Conservation (phyloP, 2,329 filamentous ascomycete species). For the Aphanocladium album region DNA sequence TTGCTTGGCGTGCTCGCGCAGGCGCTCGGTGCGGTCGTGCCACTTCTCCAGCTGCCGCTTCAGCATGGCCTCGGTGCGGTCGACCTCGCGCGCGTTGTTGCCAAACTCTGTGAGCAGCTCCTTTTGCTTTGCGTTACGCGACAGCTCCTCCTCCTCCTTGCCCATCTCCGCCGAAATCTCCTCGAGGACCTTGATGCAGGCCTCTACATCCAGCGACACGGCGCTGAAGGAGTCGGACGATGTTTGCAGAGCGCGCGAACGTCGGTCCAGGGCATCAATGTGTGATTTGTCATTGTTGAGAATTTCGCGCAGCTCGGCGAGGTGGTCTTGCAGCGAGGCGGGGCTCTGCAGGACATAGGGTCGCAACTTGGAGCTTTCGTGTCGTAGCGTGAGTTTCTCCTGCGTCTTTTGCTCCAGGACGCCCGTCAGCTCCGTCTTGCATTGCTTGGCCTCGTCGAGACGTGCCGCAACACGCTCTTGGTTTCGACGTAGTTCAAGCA, state of each 20-base stretch:
- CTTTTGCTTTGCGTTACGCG: slow-evolving; percentile 71
- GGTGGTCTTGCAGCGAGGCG: slow-evolving; percentile 70
- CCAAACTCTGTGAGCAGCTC: slow-evolving; percentile 84
- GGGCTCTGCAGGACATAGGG: slow-evolving; percentile 92
- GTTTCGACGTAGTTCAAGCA: slow-evolving; percentile 73
- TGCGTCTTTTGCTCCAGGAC: slow-evolving; percentile 68
- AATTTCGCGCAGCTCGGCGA: slow-evolving; percentile 76
- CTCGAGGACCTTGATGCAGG: slow-evolving; percentile 82
- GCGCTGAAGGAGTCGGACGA: slow-evolving; percentile 85
- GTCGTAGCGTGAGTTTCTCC: slow-evolving; percentile 63
- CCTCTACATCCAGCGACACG: slow-evolving; percentile 77
- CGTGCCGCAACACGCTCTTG: slow-evolving; percentile 81
- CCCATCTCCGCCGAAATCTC: slow-evolving; percentile 79
- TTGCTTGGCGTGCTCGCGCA: slow-evolving; percentile 72
- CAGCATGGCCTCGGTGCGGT: slow-evolving; percentile 78
- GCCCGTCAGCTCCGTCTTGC: slow-evolving; percentile 70
- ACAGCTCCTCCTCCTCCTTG: slow-evolving; percentile 87
- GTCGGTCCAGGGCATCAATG: slow-evolving; percentile 81
- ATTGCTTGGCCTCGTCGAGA: slow-evolving; percentile 75
- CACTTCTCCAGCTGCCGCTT: slow-evolving; percentile 80
- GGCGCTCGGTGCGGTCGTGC: slow-evolving; percentile 78
- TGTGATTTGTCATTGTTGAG: slow-evolving; percentile 74
- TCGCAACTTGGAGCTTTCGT: slow-evolving; percentile 82
- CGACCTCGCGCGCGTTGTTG: slow-evolving; percentile 87
- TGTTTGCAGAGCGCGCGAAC: slow-evolving; percentile 85